Evolutionary conservation across 163 green algal species (phyloP), one percentile per base, ranked within the genome.

Genomic region (Scenedesmus sp.): DNA sequence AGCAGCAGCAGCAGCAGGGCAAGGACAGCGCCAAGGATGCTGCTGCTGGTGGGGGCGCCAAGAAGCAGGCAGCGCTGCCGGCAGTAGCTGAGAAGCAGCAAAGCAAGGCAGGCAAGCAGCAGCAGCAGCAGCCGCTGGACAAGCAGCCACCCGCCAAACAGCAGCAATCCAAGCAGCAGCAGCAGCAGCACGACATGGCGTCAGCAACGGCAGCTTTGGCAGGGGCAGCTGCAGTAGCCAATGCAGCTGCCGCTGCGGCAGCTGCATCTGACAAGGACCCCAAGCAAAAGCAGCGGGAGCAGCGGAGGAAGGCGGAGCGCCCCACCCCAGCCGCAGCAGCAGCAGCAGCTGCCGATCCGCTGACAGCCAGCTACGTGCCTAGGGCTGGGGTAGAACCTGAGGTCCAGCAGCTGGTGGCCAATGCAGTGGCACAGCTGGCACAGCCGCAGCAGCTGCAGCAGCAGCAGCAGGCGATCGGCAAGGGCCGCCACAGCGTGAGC

Each of bases 391-490:
- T 90, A 16, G 72, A 37, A 6, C 85, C 85, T 24, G 72, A 90
- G 49, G 85, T 90, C 12, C 85, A 85, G 85, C 85, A 90, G 72
- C 49, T 90, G 4, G 85, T 90, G 26, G 85, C 85, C 16, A 85
- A 90, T 43, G 85, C 76, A 5, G 33, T 90, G 13, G 49, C 70
- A 43, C 79, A 76, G 46, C 2, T 87, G 35, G 10, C 73, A 22
- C 65, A 51, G 70, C 85, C 42, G 26, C n/a, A 26, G 81, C 81
- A 33, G 46, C 26, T 24, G 81, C 70, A 72, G 85, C 68, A 56
- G 84, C 84, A 82, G 83, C 59, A 59, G 82, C 46, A 12, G 83
- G 68, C 43, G 56, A 33, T 78, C 30, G 18, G 35, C 73, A 33
- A 16, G 73, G 35, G 73, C 13, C 73, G 73, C 13, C 3, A 37